phyloP scores from a whole-genome alignment of 176 grass and related monocot genomes.

The Neostapfia colusana region DNA sequence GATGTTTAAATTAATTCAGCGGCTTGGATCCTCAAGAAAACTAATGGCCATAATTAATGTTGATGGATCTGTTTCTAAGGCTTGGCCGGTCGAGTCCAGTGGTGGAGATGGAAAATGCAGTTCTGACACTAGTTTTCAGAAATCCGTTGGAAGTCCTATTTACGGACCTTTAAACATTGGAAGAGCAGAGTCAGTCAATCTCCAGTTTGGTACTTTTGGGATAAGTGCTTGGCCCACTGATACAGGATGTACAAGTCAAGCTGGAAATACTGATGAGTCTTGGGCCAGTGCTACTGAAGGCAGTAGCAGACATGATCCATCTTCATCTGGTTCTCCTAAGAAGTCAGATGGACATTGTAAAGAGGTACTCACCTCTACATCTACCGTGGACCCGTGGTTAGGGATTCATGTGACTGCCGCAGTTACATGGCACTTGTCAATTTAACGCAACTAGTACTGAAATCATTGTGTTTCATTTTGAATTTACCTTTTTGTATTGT shows the following conservation, averaged over 20 bases:
- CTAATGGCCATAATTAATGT: conserved; percentile 87
- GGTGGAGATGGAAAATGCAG: conserved; percentile 41
- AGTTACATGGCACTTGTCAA: not conserved
- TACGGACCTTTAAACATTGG: conserved; percentile 78
- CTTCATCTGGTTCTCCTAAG: conserved; percentile 69
- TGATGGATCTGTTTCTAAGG: conserved; percentile 88
- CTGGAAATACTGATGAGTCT: conserved; percentile 52
- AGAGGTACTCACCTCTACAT: conserved; percentile 52
- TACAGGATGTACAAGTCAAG: conserved; percentile 79
- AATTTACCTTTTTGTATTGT: not conserved
- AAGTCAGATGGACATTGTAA: conserved; percentile 63
- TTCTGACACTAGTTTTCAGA: conserved; percentile 45
- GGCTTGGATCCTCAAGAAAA: conserved; percentile 73
- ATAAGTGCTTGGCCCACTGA: conserved; percentile 92
- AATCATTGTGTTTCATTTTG: conserved; percentile 13
- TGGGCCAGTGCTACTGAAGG: conserved; percentile 56
- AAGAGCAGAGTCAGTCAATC: conserved; percentile 73
- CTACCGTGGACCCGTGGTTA: not conserved
- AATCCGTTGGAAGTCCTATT: conserved; percentile 63
- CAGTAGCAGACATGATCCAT: conserved; percentile 54
- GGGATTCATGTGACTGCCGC: not conserved
- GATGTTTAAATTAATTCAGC: conserved; percentile 91
- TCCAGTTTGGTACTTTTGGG: conserved; percentile 86
- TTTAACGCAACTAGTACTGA: not conserved
- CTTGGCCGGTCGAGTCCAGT: conserved; percentile 65